Base-by-base conservation (phyloP, 2,329 filamentous ascomycete genomes). In the Neocatenulostroma microsporum region DNA sequence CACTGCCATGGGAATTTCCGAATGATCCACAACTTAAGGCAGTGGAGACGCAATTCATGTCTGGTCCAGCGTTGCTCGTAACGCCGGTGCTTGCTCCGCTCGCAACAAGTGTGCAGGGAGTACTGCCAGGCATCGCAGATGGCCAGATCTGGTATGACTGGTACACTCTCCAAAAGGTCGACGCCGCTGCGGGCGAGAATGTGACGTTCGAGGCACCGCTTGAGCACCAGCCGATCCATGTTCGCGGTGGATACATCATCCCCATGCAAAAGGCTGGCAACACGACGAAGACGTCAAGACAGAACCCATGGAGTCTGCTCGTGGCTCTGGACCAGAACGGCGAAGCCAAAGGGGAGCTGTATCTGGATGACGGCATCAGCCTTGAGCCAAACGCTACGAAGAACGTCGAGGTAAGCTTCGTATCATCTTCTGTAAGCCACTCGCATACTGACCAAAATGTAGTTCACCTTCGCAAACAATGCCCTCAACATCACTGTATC, bases 21-120 rank as follows among this genome's bases (percentile, higher is more conserved):
- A 36, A 53, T 17, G 51, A 54, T 28, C 27, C 37, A 2, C 32
- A 36, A n/a, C 39, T 53, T n/a, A 43, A 39, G 15, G 49, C 39
- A n/a, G 36, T 53, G 13, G 47, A 52, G 25, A 54, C 38, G 20
- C 50, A 54, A 28, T 51, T 54, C 38, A 53, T 54, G 50, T 42
- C 40, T 21, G 51, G 51, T 9, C 50, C 51, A 5, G 37, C 42
- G 2, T 15, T 54, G 3, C 42, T 54, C 10, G 41, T 53, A 5
- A 50, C 46, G 7, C 51, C 50, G 7, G 50, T 54, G 4, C 42
- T 54, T 5, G 44, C 33, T 21, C 42, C 50, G 1, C 33, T 50
- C 11, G 51, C 42, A 5, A 48, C 35, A 8, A 47, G 40, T 11
- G 50, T 54, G 2, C 44, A 42, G 18, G 51, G 51, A 5, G 47